These are phyloP conservation scores for Radiomyces spectabilis DNA, from an alignment of 192 early-diverging fungal genomes.

Conservation along the genomic window DNA sequence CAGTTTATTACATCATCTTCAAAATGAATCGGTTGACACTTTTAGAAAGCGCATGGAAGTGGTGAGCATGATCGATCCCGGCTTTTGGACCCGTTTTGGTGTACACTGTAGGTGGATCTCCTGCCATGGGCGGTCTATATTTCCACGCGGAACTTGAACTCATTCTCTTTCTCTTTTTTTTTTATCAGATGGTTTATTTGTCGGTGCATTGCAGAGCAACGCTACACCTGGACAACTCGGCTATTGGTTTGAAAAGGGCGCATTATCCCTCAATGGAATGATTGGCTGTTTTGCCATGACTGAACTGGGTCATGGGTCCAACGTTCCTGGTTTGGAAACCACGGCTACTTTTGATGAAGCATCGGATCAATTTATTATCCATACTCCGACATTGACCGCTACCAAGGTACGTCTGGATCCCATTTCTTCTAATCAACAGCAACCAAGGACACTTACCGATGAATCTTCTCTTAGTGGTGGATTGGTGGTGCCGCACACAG, in stretches of 20 bases:
- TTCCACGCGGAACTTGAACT: no score
- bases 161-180: no score
- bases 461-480: no score
- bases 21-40: conserved; percentile 58
- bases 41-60: conserved; percentile 76
- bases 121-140: no score
- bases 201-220: conserved; percentile 77
- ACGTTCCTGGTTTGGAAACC: conserved; percentile 85
- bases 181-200: conserved; percentile 77
- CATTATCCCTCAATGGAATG: conserved; percentile 71
- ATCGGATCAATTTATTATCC: conserved; percentile 81
- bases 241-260: conserved; percentile 81
- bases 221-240: conserved; percentile 78
- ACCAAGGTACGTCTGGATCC: no score
- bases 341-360: conserved; percentile 85
- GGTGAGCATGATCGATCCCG: conserved; percentile 75
- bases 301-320: conserved; percentile 81
- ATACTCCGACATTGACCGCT: conserved; percentile 67
- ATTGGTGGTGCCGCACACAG: conserved; percentile 91
- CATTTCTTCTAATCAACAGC: no score
- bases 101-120: conserved; percentile 70
- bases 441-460: no score
- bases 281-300: conserved; percentile 94
- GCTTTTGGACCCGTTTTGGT: conserved; percentile 86
- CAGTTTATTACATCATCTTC: conserved; percentile 62